Evolutionary conservation across 805 yeast species (phyloP), one percentile per base, ranked within the genome.

Genomic region (Pichia cabralensis): DNA sequence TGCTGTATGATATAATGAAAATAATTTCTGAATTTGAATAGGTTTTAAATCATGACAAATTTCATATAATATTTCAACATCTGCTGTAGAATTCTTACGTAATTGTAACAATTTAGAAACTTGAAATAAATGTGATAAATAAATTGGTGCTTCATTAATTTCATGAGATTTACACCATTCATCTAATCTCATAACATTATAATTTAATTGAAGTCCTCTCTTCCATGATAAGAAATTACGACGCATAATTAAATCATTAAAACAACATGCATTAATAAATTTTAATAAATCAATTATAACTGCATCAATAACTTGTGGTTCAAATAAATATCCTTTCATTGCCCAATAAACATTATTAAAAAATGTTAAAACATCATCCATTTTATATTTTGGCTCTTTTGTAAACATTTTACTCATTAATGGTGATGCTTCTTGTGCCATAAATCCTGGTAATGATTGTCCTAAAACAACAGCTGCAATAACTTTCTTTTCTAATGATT

Each of bases 151-250:
- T 54, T 88, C 95, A 33, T 81, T 80, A 42, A 92, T 74, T 34
- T 81, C 88, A 56, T 89, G 96, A 7, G 85, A 76, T 63, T 85
- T 89, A 61, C 97, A 89, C 98, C 98, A 92, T 62, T 92, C 99
- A 58, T 86, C 96, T 49, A 92, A 70, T 51, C 97, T 74, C 3
- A 98, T 92, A 35, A 88, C 94, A 58, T 92, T 92, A 63, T 92
- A 92, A 57, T 86, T 92, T 61, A 92, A 76, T 61, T 92, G 98
- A 47, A 92, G 70, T 31, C 97, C 97, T 55, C 98, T 80, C 64
- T 89, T 92, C 98, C 98, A 92, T 9, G 95, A 80, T 53, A 89
- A 64, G 62, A 89, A 94, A 62, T 78, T 80, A 59, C 95, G 75
- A 64, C 96, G 78, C 94, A 88, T 82, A 32, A 94, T 76, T 61